Base-by-base conservation (phyloP, 2,329 filamentous ascomycete species). In the Rutstroemia sp. region DNA sequence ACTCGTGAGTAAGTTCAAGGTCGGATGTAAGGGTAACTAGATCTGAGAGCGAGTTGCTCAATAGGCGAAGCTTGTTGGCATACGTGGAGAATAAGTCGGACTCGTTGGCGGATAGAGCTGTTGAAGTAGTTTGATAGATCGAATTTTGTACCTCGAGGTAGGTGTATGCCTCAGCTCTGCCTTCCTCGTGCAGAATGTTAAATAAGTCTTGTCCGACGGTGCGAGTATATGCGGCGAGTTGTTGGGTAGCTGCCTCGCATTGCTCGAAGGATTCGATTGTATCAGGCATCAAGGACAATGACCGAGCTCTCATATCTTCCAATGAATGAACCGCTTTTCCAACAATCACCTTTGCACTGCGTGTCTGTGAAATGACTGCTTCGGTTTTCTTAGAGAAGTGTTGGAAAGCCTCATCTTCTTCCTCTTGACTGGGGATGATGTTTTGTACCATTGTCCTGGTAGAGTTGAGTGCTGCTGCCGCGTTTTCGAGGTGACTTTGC, bases 321-420 rank as follows among this genome's bases (percentile, higher is more conserved):
- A 96, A 74, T 17, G 88, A 83, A 52, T 87, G 83, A 44, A 89
- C 80, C 5, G 88, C 82, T 74, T 95, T 95, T 56, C 85, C 82
- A 48, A 88, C 83, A 49, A 92, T 79, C 36, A 96, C 88, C 76
- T 95, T 96, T 56, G 87, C 81, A 68, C 88, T 91, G 58, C 92
- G 82, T 7, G 88, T 88, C 66, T 91, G 86, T 14, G 82, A 83
- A 58, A 91, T 80, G 54, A 91, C 81, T 16, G 78, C 71, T 58
- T 95, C 90, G 1, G 86, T 76, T 69, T 86, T 88, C 65, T 83
- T 84, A 30, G 80, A 71, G 63, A 95, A 86, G 64, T 87, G 79
- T 59, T 84, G 75, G 10, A 79, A 80, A 61, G 82, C 75, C 59
- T 89, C 87, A 52, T 87, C 85, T 7, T 89, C 84, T 25, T 87